Evolutionary conservation across 202 grass and related monocot species (phyloP).

Genomic region (Carex arenaria): DNA sequence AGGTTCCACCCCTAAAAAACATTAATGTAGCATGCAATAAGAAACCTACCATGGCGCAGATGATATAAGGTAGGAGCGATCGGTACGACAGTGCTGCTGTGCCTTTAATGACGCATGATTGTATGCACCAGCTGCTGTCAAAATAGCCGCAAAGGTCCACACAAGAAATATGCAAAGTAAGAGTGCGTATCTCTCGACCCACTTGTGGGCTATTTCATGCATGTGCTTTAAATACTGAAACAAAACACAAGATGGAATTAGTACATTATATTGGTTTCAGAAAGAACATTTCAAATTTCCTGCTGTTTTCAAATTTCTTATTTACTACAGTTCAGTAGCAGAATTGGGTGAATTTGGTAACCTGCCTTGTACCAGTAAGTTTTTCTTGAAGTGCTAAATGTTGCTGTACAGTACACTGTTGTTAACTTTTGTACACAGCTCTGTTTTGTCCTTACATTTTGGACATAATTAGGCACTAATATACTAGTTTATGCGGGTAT

Average conservation of each 20-base stretch:
- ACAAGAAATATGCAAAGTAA: conserved; percentile 74
- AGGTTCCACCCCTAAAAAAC: neutral
- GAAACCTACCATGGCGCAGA: conserved; percentile 81
- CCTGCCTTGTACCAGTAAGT: neutral
- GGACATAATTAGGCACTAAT: neutral
- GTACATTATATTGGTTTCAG: neutral
- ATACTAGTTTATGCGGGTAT: neutral
- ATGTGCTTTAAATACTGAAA: conserved; percentile 44
- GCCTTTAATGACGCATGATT: conserved; percentile 69
- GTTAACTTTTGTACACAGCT: neutral
- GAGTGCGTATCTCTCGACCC: conserved; percentile 83
- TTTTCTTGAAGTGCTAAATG: neutral
- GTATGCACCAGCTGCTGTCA: conserved; percentile 92
- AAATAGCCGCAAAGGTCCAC: conserved; percentile 93
- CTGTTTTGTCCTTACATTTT: neutral
- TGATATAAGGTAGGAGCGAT: conserved; percentile 68
- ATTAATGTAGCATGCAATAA: neutral
- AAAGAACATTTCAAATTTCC: neutral
- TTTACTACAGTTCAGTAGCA: neutral
- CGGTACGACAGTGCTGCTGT: conserved; percentile 81
- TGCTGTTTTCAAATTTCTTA: neutral
- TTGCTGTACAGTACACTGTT: neutral
- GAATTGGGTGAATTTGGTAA: neutral
- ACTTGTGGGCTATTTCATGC: conserved; percentile 36
- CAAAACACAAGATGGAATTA: conserved; percentile 12